Percentiles rank a stretch among this genome's conserved stretches.
phyloP scores from a whole-genome alignment of 75 land plant genomes.

The Cryptomeria japonica region DNA sequence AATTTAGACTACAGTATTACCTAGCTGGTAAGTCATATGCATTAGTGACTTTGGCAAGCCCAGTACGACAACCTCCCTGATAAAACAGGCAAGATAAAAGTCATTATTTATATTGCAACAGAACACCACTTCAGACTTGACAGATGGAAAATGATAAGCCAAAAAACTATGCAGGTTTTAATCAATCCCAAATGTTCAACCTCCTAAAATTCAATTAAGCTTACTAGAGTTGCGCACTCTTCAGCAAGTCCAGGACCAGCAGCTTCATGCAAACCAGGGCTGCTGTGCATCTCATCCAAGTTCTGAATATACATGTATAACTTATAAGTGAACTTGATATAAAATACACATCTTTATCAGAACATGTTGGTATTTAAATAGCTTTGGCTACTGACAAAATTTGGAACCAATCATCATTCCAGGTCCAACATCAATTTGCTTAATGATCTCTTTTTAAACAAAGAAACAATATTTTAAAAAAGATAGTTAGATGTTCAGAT shows the following conservation, averaged over 20 bases:
- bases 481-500: no score
- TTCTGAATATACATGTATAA: conserved; percentile 45
- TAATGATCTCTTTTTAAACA: no score
- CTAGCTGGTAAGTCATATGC: conserved; percentile 98
- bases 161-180: neutral
- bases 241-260: conserved; percentile 98
- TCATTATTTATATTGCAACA: conserved; percentile 2
- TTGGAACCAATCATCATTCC: neutral
- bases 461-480: no score
- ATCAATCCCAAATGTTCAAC: neutral
- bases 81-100: conserved; percentile 5
- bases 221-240: conserved; percentile 91
- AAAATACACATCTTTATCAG: neutral
- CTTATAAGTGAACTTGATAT: neutral
- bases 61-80: conserved; percentile 97
- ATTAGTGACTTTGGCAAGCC: conserved; percentile 95
- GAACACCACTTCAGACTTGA: neutral
- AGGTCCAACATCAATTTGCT: conserved; percentile 1
- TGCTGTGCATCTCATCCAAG: conserved; percentile 97
- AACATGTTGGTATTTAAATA: neutral
- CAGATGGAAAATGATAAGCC: neutral
- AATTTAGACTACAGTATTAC: conserved; percentile 26
- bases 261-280: conserved; percentile 95
- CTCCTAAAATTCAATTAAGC: neutral
- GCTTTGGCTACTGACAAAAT: neutral